phyloP scores from a whole-genome alignment of 805 yeast genomes.

The Teunomyces kruisii region DNA sequence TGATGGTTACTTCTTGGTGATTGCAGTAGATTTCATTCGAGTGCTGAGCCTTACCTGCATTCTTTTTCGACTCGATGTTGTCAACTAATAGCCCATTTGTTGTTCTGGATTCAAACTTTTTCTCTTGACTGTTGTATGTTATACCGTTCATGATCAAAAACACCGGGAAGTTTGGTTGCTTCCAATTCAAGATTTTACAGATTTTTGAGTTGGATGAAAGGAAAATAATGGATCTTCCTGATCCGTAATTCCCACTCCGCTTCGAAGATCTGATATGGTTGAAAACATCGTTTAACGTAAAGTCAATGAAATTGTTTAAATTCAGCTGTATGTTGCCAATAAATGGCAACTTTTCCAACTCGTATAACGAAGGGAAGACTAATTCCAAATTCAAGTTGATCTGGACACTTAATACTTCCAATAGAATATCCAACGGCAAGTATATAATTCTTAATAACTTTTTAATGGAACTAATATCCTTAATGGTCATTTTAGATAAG shows the following conservation, averaged over 20 bases:
- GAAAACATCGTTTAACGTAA: conserved; percentile 68
- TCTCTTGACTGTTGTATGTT: conserved; percentile 25
- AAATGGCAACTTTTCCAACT: conserved; percentile 39
- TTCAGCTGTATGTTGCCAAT: conserved; percentile 45
- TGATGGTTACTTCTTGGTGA: conserved; percentile 45
- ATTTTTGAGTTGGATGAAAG: conserved; percentile 84
- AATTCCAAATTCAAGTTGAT: conserved; percentile 74
- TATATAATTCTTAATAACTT: conserved; percentile 47
- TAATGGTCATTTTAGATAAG: conserved; percentile 34
- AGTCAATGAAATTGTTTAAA: conserved; percentile 75
- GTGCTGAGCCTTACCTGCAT: conserved; percentile 4
- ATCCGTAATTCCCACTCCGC: conserved; percentile 16
- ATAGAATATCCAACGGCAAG: conserved; percentile 59
- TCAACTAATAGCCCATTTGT: conserved; percentile 41
- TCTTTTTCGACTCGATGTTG: conserved; percentile 9
- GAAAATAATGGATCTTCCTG: conserved; percentile 69
- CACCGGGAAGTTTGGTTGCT: conserved; percentile 97
- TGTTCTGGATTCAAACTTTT: conserved; percentile 38
- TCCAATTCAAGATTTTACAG: conserved; percentile 96
- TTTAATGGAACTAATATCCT: conserved; percentile 41
- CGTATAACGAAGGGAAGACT: conserved; percentile 64
- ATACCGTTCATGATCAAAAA: conserved; percentile 79
- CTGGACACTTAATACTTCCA: conserved; percentile 53
- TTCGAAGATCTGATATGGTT: conserved; percentile 60
- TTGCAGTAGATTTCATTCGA: conserved; percentile 13